Evolutionary conservation across 2,329 filamentous ascomycete genomes (phyloP).

Genomic region (Pseudocercospora cruenta): DNA sequence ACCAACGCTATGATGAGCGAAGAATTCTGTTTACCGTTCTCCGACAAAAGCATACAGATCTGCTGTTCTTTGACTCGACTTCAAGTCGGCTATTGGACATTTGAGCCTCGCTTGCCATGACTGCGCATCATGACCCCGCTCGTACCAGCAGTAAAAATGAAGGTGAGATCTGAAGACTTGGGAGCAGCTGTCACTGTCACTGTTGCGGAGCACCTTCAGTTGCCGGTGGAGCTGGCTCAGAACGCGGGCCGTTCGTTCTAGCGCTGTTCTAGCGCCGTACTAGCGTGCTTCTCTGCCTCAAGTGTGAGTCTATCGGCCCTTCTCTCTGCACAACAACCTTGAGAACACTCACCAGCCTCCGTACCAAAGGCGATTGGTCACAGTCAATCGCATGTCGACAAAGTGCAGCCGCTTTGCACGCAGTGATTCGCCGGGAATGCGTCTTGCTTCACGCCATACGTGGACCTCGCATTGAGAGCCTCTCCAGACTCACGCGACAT

Average conservation of each 20-base stretch:
- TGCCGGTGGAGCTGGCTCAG: not conserved
- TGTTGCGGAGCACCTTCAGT: not conserved
- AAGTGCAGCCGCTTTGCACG: not conserved
- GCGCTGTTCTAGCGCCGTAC: not conserved
- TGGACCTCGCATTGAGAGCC: too few relatives aligned
- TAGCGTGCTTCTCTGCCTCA: not conserved
- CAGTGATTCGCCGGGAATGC: not conserved
- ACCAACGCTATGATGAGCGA: not conserved
- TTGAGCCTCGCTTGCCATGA: not conserved
- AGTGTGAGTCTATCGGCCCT: conserved; percentile 1
- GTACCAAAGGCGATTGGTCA: not conserved
- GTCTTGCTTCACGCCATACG: not conserved
- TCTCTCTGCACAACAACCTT: not conserved
- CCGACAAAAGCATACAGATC: too few relatives aligned
- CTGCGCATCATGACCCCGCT: not conserved
- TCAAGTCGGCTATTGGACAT: not conserved
- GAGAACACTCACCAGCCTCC: not conserved
- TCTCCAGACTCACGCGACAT: not conserved
- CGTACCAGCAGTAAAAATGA: not conserved
- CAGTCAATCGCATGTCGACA: not conserved
- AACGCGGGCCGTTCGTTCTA: not conserved
- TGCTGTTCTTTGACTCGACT: not conserved
- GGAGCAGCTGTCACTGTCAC: not conserved
- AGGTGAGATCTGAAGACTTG: not conserved
- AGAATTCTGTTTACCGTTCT: too few relatives aligned